Conservation (phyloP, 495 filamentous ascomycete species). For the Annulohypoxylon moriforme region DNA sequence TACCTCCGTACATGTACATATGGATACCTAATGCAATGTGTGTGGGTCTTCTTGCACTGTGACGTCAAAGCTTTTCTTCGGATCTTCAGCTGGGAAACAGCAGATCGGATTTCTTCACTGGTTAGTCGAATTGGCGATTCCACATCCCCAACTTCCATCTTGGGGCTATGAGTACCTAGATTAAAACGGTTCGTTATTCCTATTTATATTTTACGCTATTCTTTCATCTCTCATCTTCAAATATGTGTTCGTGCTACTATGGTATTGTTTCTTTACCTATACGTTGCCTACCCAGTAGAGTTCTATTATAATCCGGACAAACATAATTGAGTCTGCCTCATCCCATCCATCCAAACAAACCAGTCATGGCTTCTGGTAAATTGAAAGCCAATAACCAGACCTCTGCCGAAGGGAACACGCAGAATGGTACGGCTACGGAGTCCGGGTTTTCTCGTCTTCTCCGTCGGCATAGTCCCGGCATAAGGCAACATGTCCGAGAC, state of each 20-base stretch:
- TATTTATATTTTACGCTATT: background rate
- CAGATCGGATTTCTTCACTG: background rate
- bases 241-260: background rate
- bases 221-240: background rate
- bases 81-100: constrained; percentile 4
- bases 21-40: background rate
- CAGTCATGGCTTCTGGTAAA: constrained; percentile 16
- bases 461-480: constrained; percentile 23
- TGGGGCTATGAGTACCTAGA: no score
- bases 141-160: background rate
- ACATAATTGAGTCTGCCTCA: background rate
- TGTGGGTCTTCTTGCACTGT: constrained; percentile 14
- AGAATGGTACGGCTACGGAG: background rate
- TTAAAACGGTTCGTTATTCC: background rate
- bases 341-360: background rate
- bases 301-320: background rate
- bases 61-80: constrained; percentile 19
- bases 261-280: background rate
- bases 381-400: background rate
- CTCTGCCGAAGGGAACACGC: background rate
- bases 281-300: background rate
- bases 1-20: background rate
- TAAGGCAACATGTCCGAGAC: constrained; percentile 30
- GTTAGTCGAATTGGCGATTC: background rate
- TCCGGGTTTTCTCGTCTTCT: constrained; percentile 35